Conservation (phyloP, 352 stramenopile species). For the Aphanomyces cochlioides region DNA sequence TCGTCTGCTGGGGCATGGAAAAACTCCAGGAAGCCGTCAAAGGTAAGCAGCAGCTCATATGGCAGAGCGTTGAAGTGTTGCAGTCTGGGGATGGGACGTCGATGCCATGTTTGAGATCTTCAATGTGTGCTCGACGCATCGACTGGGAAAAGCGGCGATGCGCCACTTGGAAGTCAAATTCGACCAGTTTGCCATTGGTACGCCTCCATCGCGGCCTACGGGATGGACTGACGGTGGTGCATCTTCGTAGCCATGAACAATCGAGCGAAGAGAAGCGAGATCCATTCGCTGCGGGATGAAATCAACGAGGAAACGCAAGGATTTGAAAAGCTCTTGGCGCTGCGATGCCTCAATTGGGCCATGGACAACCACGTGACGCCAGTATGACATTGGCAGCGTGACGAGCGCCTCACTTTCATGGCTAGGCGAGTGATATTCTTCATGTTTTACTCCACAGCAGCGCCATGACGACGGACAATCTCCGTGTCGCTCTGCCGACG, state of each 20-base stretch:
- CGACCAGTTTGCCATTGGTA: constrained; percentile 45
- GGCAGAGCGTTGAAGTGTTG: not conserved
- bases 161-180: constrained; percentile 49
- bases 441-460: constrained; percentile 49
- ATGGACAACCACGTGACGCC: constrained; percentile 39
- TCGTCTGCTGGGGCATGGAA: constrained; percentile 52
- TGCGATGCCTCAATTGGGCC: constrained; percentile 60
- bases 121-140: constrained; percentile 57
- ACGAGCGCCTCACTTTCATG: not conserved
- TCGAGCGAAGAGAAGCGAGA: constrained; percentile 47
- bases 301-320: constrained; percentile 66
- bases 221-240: not conserved
- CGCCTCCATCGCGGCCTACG: too few species aligned
- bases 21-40: constrained; percentile 57
- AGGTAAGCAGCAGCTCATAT: constrained; percentile 32
- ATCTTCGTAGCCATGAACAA: constrained; percentile 46
- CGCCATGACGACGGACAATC: constrained; percentile 51
- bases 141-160: constrained; percentile 43
- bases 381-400: not conserved
- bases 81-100: constrained; percentile 64
- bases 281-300: constrained; percentile 55
- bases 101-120: constrained; percentile 61
- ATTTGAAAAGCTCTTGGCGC: constrained; percentile 54
- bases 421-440: constrained; percentile 55
- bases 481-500: constrained; percentile 52